Evolutionary conservation across 768 basidiomycete genomes (phyloP).

Genomic region (Asterophora parasitica): DNA sequence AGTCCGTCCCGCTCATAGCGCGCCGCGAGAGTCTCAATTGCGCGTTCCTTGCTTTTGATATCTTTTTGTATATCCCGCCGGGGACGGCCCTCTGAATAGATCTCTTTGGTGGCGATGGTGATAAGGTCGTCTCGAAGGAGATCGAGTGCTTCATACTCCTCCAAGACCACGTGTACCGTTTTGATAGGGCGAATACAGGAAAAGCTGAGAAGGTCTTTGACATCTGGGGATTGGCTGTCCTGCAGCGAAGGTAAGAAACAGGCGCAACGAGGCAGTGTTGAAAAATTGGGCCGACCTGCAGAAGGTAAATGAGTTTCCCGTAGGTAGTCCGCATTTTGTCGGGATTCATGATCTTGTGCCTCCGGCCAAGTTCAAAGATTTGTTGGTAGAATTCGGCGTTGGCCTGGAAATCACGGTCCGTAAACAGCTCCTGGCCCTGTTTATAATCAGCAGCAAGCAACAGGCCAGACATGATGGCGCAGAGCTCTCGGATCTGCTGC

Average conservation of each 20-base stretch:
- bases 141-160: conserved; percentile 57
- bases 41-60: conserved; percentile 80
- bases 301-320: conserved; percentile 78
- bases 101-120: conserved; percentile 76
- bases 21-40: conserved; percentile 68
- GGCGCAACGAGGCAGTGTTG: neutral
- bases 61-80: conserved; percentile 80
- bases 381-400: conserved; percentile 78
- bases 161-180: conserved; percentile 66
- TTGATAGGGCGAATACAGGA: conserved; percentile 74
- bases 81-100: conserved; percentile 65
- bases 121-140: conserved; percentile 76
- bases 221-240: conserved; percentile 84
- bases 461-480: conserved; percentile 82
- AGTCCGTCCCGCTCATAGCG: conserved; percentile 58
- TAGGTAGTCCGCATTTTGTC: conserved; percentile 90
- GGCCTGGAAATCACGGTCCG: conserved; percentile 73
- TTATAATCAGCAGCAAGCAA: conserved; percentile 83
- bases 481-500: conserved; percentile 80
- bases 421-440: conserved; percentile 81
- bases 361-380: conserved; percentile 76
- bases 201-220: conserved; percentile 75
- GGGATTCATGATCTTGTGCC: conserved; percentile 90
- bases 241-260: conserved; percentile 23
- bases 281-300: conserved; percentile 49